phyloP scores from a whole-genome alignment of 1,139 yeast genomes.

The Hansenula lynferdii region DNA sequence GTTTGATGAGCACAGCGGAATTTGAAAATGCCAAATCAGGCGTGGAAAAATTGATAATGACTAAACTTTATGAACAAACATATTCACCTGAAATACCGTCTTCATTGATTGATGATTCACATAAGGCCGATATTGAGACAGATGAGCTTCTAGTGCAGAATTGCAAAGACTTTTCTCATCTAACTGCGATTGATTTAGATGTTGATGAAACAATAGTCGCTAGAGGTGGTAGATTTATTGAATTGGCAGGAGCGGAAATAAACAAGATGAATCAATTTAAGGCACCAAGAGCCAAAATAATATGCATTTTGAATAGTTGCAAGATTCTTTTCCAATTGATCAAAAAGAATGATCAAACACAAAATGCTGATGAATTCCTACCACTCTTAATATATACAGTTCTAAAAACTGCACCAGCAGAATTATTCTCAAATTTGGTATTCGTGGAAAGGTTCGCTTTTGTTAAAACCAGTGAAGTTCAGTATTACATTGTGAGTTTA shows the following conservation, averaged over 20 bases:
- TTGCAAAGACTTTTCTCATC: slow-evolving; percentile 66
- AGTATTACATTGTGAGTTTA: slow-evolving; percentile 22
- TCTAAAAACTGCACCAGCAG: slow-evolving; percentile 58
- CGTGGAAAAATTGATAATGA: slow-evolving; percentile 88
- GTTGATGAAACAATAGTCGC: slow-evolving; percentile 44
- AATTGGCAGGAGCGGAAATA: slow-evolving; percentile 68
- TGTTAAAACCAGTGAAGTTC: slow-evolving; percentile 18
- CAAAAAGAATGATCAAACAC: slow-evolving; percentile 55
- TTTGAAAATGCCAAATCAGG: slow-evolving; percentile 83
- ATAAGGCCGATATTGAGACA: slow-evolving; percentile 54
- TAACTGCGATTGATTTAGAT: slow-evolving; percentile 78
- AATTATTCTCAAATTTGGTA: slow-evolving; percentile 69
- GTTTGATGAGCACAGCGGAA: slow-evolving; percentile 53
- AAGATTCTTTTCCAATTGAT: slow-evolving; percentile 87
- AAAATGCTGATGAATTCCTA: slow-evolving; percentile 90
- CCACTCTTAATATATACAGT: slow-evolving; percentile 82
- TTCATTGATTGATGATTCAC: slow-evolving; percentile 38
- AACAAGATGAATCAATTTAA: slow-evolving; percentile 75
- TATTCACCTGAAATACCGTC: slow-evolving; percentile 72
- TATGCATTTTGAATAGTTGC: slow-evolving; percentile 86
- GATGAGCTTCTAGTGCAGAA: slow-evolving; percentile 57
- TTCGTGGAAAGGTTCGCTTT: slow-evolving; percentile 72
- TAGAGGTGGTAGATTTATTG: slow-evolving; percentile 55
- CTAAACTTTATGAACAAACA: slow-evolving; percentile 70
- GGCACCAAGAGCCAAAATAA: slow-evolving; percentile 93